Evolutionary conservation across 345 rosid species (phyloP).

Genomic region (Balakata baccata): DNA sequence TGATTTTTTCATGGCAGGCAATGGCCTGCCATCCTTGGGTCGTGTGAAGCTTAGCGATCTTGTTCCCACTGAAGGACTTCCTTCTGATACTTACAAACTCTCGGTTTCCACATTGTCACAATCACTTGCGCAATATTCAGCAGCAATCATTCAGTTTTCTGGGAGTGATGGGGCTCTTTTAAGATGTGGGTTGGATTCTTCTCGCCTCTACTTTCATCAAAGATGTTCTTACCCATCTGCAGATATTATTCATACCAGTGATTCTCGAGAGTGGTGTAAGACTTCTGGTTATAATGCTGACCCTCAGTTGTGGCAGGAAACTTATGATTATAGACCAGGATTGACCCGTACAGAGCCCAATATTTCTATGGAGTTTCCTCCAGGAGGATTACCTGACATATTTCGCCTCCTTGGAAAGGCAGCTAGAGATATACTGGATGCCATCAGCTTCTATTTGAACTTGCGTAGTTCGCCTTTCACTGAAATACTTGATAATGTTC

Average conservation of each 20-base stretch:
- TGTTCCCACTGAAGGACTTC: conserved; percentile 73
- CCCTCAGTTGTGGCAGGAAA: conserved; percentile 79
- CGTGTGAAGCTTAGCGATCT: conserved; percentile 83
- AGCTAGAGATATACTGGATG: conserved; percentile 72
- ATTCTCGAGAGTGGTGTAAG: conserved; percentile 86
- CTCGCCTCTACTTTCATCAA: conserved; percentile 79
- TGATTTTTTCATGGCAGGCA: conserved; percentile 66
- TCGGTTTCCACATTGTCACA: conserved; percentile 77
- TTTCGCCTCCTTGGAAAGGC: conserved; percentile 72
- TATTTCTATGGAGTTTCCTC: conserved; percentile 69
- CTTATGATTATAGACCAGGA: conserved; percentile 81
- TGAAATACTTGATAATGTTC: conserved; percentile 87
- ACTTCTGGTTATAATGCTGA: conserved; percentile 86
- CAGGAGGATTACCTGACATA: conserved; percentile 76
- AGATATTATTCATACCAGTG: conserved; percentile 55
- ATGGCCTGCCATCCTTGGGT: conserved; percentile 79
- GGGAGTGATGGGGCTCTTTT: conserved; percentile 69
- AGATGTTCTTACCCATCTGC: conserved; percentile 53
- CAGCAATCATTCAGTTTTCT: conserved; percentile 83
- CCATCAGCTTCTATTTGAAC: conserved; percentile 73
- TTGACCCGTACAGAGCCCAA: conserved; percentile 48
- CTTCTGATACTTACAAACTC: conserved; percentile 74
- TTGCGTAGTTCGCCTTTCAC: conserved; percentile 87
- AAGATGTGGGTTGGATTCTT: conserved; percentile 85
- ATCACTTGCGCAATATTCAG: conserved; percentile 79